Base-by-base conservation (phyloP, 371 early-diverging fungal species). In the Amoeboaphelidium occidentale region DNA sequence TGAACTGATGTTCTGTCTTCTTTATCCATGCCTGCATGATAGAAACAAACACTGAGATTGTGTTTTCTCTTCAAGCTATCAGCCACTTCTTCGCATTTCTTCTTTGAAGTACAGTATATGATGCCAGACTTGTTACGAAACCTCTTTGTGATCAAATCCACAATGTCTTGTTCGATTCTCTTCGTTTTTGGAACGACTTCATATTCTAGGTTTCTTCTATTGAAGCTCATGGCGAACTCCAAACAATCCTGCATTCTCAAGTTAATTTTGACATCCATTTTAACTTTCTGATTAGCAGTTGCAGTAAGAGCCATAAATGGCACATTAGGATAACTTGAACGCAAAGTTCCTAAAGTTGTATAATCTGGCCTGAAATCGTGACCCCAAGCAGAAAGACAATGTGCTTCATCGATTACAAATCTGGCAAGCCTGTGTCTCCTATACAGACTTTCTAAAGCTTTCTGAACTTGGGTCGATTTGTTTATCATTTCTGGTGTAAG, bases 281-380 rank as follows among this genome's bases (percentile, higher is more conserved):
- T 79, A 0, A 97, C 97, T 53, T 81, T 76, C 27, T 72, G 70
- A 53, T 91, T 97, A 3, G 98, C 97, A 0, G 97, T 97, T 1
- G 98, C 98, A 0, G 99, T 99, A 26, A 99, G 66, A 23, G 98
- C 97, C 76, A 97, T 94, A 26, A 97, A 74, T 0, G 98, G 98
- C 0, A 96, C 73, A 4, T 69, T 63, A 0, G 81, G 79, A 57
- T 74, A 93, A 14, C 56, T 47, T 27, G 59, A 66, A 62, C 67
- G 47, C 32, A 44, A 22, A 14, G 48, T 23, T 2, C 46, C 45
- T 1, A 54, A 48, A 17, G 25, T 61, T 57, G 66, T 72, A 55
- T 73, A 78, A 53, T 65, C 68, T 4, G 63, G 66, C 45, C 75
- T 82, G 63, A 88, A 98, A 57, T 98, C 97, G 62, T 92, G 88